Conservation (phyloP, 495 filamentous ascomycete species). For the Aspergillus conjunctus region DNA sequence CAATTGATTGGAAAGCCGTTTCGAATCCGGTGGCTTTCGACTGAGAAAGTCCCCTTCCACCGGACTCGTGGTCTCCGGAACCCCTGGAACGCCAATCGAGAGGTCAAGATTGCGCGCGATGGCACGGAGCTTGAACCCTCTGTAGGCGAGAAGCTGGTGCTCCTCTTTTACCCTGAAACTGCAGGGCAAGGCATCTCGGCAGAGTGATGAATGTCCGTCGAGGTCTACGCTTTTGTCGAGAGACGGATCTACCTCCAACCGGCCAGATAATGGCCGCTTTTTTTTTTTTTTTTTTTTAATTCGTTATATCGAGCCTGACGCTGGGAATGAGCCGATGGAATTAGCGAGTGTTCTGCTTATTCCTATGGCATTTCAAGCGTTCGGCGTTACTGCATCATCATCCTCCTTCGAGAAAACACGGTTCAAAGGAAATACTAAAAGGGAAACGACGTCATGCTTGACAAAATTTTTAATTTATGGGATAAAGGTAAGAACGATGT, state of each 20-base stretch:
- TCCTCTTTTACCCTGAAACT: conserved; percentile 66
- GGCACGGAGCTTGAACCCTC: conserved; percentile 90
- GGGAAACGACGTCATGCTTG: too few species aligned
- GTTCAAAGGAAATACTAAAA: too few species aligned
- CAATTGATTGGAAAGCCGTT: conserved; percentile 92
- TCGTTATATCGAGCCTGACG: too few species aligned
- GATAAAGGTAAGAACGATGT: neutral
- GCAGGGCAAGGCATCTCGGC: conserved; percentile 2
- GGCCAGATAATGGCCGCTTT: too few species aligned
- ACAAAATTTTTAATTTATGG: neutral
- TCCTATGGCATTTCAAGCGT: too few species aligned
- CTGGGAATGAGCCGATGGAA: too few species aligned
- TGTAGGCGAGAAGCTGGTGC: conserved; percentile 74
- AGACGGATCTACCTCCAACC: too few species aligned
- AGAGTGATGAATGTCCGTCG: neutral
- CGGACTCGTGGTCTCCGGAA: conserved; percentile 89
- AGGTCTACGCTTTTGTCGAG: neutral
- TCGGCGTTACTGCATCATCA: too few species aligned
- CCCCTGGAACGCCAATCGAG: conserved; percentile 92
- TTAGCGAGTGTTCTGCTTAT: too few species aligned
- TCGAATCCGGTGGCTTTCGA: conserved; percentile 89
- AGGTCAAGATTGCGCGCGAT: conserved; percentile 95
- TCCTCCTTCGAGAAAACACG: too few species aligned
- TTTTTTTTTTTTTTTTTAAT: too few species aligned
- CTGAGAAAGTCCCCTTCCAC: conserved; percentile 84